Evolutionary conservation across 345 rosid species (phyloP).

Genomic region (Rhodomyrtus tomentosa): DNA sequence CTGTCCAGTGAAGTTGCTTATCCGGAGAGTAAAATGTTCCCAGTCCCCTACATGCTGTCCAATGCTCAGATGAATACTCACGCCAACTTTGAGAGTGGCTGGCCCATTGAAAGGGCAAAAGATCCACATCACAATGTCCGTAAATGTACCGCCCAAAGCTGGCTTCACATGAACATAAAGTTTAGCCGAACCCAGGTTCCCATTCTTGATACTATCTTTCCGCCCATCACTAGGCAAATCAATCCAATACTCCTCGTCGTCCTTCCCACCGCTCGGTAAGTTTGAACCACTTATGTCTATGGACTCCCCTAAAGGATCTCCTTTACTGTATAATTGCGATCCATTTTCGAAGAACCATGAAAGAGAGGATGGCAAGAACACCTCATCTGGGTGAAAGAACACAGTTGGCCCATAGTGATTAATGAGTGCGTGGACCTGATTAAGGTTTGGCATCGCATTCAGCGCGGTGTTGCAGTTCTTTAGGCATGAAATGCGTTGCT

Average conservation of each 20-base stretch:
- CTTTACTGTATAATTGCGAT: conserved; percentile 38
- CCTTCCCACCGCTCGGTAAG: conserved; percentile 55
- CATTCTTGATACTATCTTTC: conserved; percentile 28
- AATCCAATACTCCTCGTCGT: conserved; percentile 70
- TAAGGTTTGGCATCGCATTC: conserved; percentile 62
- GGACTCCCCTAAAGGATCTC: conserved; percentile 15
- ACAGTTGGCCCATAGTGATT: conserved; percentile 64
- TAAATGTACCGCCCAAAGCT: conserved; percentile 74
- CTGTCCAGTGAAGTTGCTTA: conserved; percentile 72
- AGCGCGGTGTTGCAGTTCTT: conserved; percentile 43
- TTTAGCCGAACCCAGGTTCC: conserved; percentile 59
- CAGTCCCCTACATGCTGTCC: conserved; percentile 94
- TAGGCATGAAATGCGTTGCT: conserved; percentile 36
- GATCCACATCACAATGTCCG: conserved; percentile 80
- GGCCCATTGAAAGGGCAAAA: conserved; percentile 92
- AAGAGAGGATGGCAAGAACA: conserved; percentile 63
- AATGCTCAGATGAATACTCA: conserved; percentile 36
- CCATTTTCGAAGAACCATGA: conserved; percentile 57
- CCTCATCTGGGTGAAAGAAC: conserved; percentile 54
- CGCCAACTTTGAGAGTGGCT: conserved; percentile 58
- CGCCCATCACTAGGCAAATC: conserved; percentile 31
- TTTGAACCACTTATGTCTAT: conserved; percentile 54
- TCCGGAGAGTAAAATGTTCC: conserved; percentile 89
- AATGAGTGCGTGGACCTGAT: conserved; percentile 59
- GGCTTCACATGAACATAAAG: conserved; percentile 79